Evolutionary conservation across 1,284 basidiomycete genomes (phyloP), one percentile per base, ranked within the genome.

Genomic region (Moniliophthora roreri): DNA sequence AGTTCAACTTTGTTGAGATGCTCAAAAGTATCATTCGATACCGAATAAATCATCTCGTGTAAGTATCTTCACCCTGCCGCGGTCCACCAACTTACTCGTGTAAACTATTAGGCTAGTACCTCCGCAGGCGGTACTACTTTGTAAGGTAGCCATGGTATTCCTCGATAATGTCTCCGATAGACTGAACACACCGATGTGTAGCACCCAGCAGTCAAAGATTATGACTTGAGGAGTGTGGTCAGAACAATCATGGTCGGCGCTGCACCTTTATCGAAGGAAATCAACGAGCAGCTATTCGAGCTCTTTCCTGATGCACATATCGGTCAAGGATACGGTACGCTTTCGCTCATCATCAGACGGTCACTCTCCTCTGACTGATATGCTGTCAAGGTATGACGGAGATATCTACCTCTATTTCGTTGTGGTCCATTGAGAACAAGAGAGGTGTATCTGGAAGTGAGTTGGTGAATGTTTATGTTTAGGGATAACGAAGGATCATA

Each of bases 231-330:
- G 71, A 74, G 44, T 71, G 73, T 56, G 64, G 77, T 57, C 72
- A 84, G 64, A 70, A 32, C 28, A 32, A 32, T 32, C 6, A 6
- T 32, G 28, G 28, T 71, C 37, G 87, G 85, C 23, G 87, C 85
- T 0, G 87, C 85, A 2, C 86, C 85, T 7, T 67, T 88, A 9
- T 79, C 81, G 7, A 64, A 71, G 0, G 85, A 84, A 58, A 72
- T 87, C 16, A 78, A 72, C 28, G 52, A 66, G 32, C 74, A 79
- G 57, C 62, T 84, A 32, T 58, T 71, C 21, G 67, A 74, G 48
- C 58, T 79, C 9, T 60, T 87, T 1, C 82, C 82, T 0, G 64
- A 75, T 13, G 70, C 72, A 3, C 63, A 69, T 36, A 70, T 84
- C 47, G 79, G 77, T 23, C 82, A 84, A 65, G 80, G 72, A 15